phyloP scores from a whole-genome alignment of 73 alveolate species.

The Paraurostyla sp. region DNA sequence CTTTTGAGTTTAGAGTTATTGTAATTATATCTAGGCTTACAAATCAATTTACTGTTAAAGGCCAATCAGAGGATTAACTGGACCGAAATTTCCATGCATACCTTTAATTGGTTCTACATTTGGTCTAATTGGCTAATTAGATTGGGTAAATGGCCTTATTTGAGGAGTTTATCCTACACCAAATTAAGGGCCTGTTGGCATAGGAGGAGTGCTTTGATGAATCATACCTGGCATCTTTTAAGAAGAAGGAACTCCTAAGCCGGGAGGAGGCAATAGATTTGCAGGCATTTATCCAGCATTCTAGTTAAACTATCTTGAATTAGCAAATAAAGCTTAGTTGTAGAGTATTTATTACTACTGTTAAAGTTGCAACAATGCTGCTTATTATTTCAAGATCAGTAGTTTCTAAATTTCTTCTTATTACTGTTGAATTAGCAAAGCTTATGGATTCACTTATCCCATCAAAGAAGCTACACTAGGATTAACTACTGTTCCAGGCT shows the following conservation, averaged over 20 bases:
- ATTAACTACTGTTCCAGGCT: neutral
- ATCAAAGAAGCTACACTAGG: no score
- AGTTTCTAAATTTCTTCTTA: slow-evolving; percentile 16
- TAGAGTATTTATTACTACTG: neutral
- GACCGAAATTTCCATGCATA: neutral
- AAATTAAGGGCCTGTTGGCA: neutral
- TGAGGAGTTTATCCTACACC: neutral
- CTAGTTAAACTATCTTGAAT: neutral
- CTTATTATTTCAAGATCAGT: slow-evolving; percentile 1
- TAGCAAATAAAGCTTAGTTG: neutral
- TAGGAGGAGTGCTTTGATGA: neutral
- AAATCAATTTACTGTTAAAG: neutral
- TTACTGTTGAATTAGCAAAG: neutral
- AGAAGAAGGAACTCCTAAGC: slow-evolving; percentile 1
- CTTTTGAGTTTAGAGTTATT: neutral
- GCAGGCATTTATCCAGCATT: neutral
- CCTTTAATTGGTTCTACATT: neutral
- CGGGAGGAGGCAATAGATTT: slow-evolving; percentile 26
- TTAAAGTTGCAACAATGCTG: neutral
- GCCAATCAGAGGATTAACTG: neutral
- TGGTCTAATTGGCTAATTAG: neutral
- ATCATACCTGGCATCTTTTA: neutral
- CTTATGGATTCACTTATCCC: slow-evolving; percentile 6
- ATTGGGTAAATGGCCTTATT: neutral
- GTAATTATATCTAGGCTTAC: neutral